Conservation (phyloP, 2,329 filamentous ascomycete genomes). For the Basipetospora chlamydospora region DNA sequence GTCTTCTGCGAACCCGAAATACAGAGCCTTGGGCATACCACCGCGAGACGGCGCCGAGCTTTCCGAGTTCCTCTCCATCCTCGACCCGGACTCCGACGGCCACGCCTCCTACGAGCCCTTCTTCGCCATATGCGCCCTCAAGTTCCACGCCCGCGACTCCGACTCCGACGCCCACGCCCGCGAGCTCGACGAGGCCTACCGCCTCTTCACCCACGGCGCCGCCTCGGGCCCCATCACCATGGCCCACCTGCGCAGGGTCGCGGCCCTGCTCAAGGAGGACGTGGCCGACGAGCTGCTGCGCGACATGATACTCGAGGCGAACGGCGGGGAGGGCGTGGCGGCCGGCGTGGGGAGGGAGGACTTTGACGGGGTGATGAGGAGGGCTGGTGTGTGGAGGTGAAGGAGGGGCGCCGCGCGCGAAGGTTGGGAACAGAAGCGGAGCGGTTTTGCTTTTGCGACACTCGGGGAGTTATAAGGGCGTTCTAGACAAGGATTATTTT, state of each 20-base stretch:
- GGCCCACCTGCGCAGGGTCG: conserved; percentile 62
- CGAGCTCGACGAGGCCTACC: conserved; percentile 72
- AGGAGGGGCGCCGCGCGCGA: too few species aligned
- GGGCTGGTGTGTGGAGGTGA: conserved; percentile 73
- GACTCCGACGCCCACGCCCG: conserved; percentile 37
- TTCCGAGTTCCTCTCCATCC: conserved; percentile 58
- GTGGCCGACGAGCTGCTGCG: conserved; percentile 69
- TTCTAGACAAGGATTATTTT: too few species aligned
- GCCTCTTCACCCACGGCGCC: conserved; percentile 54
- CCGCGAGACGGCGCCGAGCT: conserved; percentile 52
- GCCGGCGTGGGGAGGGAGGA: conserved; percentile 63
- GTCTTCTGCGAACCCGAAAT: too few species aligned
- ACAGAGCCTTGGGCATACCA: conserved; percentile 67
- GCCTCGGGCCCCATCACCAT: conserved; percentile 52
- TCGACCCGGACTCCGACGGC: conserved; percentile 72
- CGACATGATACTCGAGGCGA: conserved; percentile 94
- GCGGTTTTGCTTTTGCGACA: too few species aligned
- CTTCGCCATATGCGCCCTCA: conserved; percentile 75
- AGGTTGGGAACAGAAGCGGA: too few species aligned
- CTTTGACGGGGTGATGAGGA: conserved; percentile 73
- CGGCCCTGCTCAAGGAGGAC: conserved; percentile 68
- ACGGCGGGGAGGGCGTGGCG: conserved; percentile 58
- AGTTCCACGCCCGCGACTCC: conserved; percentile 50
- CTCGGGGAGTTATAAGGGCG: too few species aligned
- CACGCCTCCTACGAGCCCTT: conserved; percentile 70